phyloP scores from a whole-genome alignment of 1,139 yeast genomes.

The Yamadazyma dushanensis region DNA sequence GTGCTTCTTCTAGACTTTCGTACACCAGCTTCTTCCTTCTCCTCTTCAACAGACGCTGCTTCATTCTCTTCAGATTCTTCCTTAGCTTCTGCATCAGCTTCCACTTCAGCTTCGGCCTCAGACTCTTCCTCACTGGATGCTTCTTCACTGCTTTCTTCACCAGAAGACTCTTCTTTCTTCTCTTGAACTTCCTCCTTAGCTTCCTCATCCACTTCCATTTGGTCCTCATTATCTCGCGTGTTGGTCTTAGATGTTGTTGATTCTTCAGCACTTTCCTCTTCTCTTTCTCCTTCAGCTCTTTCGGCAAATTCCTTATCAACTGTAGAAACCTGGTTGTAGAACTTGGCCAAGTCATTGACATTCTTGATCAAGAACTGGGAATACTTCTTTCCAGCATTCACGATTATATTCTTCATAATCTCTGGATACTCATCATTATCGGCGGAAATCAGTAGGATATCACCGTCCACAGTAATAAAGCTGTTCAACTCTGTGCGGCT shows the following conservation, averaged over 20 bases:
- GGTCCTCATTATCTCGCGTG: conserved; percentile 3
- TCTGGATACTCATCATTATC: conserved; percentile 12
- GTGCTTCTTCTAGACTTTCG: conserved; percentile 3
- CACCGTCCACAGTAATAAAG: conserved; percentile 14
- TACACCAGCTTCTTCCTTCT: conserved; percentile 3
- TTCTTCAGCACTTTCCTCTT: conserved; percentile 4
- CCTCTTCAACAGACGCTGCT: too few species aligned
- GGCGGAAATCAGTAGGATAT: conserved; percentile 13
- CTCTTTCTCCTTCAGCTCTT: neutral
- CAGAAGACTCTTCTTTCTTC: conserved; percentile 1
- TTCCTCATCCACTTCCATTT: conserved; percentile 1
- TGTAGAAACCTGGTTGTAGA: neutral
- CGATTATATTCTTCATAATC: conserved; percentile 26
- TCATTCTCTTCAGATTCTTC: too few species aligned
- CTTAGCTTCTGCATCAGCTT: too few species aligned
- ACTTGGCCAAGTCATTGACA: conserved; percentile 26
- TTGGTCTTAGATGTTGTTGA: too few species aligned
- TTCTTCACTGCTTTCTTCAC: conserved; percentile 1
- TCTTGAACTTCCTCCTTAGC: neutral
- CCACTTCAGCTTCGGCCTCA: too few species aligned
- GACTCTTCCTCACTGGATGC: neutral
- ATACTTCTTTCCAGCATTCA: conserved; percentile 27
- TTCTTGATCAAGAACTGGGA: conserved; percentile 25
- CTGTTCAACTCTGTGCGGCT: conserved; percentile 8
- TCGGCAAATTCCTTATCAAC: neutral